Percentiles rank a stretch among this genome's conserved stretches.
phyloP scores from a whole-genome alignment of 208 protist genomes.

The Acanthamoeba rhysodes region DNA sequence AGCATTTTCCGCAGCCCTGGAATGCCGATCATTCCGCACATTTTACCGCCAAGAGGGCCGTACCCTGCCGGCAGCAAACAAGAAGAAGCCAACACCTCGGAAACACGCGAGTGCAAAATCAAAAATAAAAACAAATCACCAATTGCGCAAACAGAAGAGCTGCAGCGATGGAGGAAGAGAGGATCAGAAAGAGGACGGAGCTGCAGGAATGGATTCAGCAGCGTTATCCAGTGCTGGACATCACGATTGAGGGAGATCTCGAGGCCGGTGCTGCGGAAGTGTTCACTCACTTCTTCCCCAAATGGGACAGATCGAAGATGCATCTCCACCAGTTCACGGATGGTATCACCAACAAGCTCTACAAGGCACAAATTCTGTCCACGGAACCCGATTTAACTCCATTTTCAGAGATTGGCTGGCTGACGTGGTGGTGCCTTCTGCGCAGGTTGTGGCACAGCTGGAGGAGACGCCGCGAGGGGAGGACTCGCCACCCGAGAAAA shows the following conservation, averaged over 20 bases:
- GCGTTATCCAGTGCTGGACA: slow-evolving; percentile 37
- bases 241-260: slow-evolving; percentile 34
- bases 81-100: no score
- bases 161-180: background rate
- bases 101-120: no score
- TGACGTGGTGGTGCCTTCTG: no score
- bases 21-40: no score
- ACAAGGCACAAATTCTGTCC: slow-evolving; percentile 29
- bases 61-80: no score
- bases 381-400: background rate
- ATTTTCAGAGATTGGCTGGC: no score
- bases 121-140: no score
- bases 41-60: background rate
- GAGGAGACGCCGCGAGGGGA: background rate
- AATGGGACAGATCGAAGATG: slow-evolving; percentile 29
- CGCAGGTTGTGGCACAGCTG: slow-evolving; percentile 31
- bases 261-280: slow-evolving; percentile 40
- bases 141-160: background rate
- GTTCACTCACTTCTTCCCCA: slow-evolving; percentile 69
- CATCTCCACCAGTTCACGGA: slow-evolving; percentile 66
- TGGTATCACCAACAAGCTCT: slow-evolving; percentile 70
- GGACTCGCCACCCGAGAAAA: slow-evolving; percentile 27
- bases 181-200: background rate
- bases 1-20: background rate
- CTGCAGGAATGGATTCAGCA: slow-evolving; percentile 20